phyloP scores from a whole-genome alignment of 176 grass and related monocot genomes.

The Pharus latifolius region DNA sequence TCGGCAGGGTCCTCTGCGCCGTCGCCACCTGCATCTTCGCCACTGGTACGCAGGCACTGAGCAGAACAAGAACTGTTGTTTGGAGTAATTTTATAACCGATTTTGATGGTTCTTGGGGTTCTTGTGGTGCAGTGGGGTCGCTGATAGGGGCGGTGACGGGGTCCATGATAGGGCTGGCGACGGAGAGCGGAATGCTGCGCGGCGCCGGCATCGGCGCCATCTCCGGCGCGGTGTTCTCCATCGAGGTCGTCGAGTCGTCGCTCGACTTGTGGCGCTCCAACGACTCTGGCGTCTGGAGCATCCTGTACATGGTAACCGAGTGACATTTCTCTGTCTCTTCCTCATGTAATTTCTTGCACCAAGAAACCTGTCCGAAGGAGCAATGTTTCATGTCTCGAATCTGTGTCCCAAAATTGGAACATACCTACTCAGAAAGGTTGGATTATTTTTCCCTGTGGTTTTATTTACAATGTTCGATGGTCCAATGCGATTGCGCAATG shows the following conservation, averaged over 20 bases:
- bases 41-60: not conserved
- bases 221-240: slow-evolving; percentile 88
- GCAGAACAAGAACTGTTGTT: not conserved
- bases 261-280: slow-evolving; percentile 57
- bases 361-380: no score
- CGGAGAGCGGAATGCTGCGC: slow-evolving; percentile 59
- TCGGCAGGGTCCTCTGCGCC: slow-evolving; percentile 27
- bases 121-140: slow-evolving; percentile 32
- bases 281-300: slow-evolving; percentile 47
- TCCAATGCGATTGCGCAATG: no score
- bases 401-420: no score
- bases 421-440: no score
- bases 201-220: slow-evolving; percentile 83
- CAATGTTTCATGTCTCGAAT: no score
- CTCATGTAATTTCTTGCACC: no score
- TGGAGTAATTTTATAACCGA: no score
- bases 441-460: no score
- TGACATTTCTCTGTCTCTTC: not conserved
- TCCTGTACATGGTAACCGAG: slow-evolving; percentile 63
- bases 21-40: slow-evolving; percentile 30
- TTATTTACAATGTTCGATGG: no score
- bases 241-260: slow-evolving; percentile 71
- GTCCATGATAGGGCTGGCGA: slow-evolving; percentile 41
- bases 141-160: slow-evolving; percentile 50
- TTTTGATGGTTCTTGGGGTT: not conserved